Evolutionary conservation across 352 stramenopile genomes (phyloP), one percentile per base, ranked within the genome.

Genomic region (Hyaloperonospora arabidopsidis): DNA sequence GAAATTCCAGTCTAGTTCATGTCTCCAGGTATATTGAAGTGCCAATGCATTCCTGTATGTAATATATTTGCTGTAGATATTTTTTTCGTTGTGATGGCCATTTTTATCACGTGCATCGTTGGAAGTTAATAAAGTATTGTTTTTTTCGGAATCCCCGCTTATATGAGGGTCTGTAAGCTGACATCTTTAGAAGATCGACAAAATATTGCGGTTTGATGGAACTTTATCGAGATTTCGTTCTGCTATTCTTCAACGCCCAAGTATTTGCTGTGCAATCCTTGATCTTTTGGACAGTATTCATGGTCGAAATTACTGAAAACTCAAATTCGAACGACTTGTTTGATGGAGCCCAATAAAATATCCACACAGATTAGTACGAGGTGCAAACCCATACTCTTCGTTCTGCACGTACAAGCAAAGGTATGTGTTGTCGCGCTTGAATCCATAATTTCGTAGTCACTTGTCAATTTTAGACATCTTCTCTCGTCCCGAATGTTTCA

Each of bases 401-500:
- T 38, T 38, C 7, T 38, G 13, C 32, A 38, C 32, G 7, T 38
- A 38, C 32, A 38, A 13, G 32, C 32, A 38, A 13, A 13, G 32
- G 7, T 66, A 7, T 13, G 32, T 38, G 32, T 13, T 38, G 13
- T 38, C n/a, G n/a, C n/a, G n/a, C n/a, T n/a, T n/a, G n/a, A n/a
- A n/a, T n/a, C n/a, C n/a, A n/a, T n/a, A n/a, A n/a, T n/a, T n/a
- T n/a, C n/a, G n/a, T n/a, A n/a, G n/a, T n/a, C n/a, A n/a, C n/a
- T n/a, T n/a, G n/a, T n/a, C n/a, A n/a, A n/a, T n/a, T n/a, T n/a
- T n/a, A n/a, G n/a, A n/a, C n/a, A n/a, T n/a, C n/a, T n/a, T 13
- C 32, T 38, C 32, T 38, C 32, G 32, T 7, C n/a, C 32, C 7
- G 32, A 38, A 7, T 38, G 32, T 38, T 38, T 38, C 32, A 38